phyloP scores from a whole-genome alignment of 192 early-diverging fungal genomes.

The Diversispora epigaea region DNA sequence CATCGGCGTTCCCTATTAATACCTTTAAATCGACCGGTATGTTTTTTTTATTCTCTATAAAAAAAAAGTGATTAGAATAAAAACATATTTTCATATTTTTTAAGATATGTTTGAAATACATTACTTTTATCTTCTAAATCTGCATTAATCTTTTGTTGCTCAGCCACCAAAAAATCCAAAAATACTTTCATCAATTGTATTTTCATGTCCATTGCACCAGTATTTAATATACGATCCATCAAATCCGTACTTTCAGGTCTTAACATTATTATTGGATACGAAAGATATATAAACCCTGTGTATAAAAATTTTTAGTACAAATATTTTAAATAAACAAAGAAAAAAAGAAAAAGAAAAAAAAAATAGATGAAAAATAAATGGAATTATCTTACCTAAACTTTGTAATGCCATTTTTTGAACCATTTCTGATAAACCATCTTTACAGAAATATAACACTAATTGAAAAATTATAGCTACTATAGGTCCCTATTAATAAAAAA shows the following conservation, averaged over 20 bases:
- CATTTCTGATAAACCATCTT: constrained; percentile 33
- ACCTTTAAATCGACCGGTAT: constrained; percentile 68
- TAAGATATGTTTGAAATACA: not conserved
- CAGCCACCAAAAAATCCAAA: constrained; percentile 64
- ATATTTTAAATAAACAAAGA: not conserved
- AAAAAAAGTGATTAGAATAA: not conserved
- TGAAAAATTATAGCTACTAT: constrained; percentile 31
- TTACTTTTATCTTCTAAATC: constrained; percentile 43
- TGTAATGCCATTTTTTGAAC: constrained; percentile 61
- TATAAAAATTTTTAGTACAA: not conserved
- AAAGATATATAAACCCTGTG: constrained; percentile 68
- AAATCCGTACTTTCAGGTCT: constrained; percentile 52
- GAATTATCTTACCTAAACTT: constrained; percentile 45
- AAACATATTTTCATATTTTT: not conserved
- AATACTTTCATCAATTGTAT: constrained; percentile 72
- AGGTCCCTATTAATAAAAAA: constrained; percentile 20
- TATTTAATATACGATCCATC: constrained; percentile 66
- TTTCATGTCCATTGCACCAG: constrained; percentile 51
- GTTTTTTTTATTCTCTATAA: constrained; percentile 34
- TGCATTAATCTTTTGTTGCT: constrained; percentile 58
- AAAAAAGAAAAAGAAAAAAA: constrained; percentile 7
- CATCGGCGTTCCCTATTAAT: constrained; percentile 78
- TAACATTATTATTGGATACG: constrained; percentile 67
- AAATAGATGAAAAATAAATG: not conserved
- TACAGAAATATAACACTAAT: constrained; percentile 32